Conservation (phyloP, 257 asterid genomes). For the Fraxinus pennsylvanica region DNA sequence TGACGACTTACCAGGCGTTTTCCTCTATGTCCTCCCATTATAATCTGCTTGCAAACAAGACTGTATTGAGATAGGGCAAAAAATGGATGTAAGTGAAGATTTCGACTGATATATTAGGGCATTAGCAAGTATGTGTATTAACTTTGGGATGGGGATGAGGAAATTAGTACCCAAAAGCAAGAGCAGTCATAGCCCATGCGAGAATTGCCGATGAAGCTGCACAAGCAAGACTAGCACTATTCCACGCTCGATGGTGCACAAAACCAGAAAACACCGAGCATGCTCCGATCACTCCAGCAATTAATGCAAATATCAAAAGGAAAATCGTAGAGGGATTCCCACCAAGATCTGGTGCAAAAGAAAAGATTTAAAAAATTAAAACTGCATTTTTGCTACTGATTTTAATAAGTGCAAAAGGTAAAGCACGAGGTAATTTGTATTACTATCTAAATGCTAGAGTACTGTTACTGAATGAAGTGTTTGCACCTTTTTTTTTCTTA, state of each 20-base stretch:
- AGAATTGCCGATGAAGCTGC: constrained; percentile 28
- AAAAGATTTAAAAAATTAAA: no score
- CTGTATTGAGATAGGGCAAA: constrained; percentile 35
- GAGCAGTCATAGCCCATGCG: constrained; percentile 51
- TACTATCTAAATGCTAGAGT: no score
- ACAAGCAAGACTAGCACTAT: constrained; percentile 43
- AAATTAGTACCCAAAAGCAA: constrained; percentile 62
- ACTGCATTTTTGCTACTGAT: not conserved
- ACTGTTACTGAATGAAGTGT: no score
- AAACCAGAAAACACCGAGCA: constrained; percentile 54
- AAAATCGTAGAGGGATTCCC: constrained; percentile 70
- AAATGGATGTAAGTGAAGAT: not conserved
- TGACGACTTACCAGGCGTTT: constrained; percentile 58
- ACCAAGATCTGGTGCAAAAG: constrained; percentile 39
- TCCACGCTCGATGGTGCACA: constrained; percentile 56
- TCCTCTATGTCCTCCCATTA: constrained; percentile 76
- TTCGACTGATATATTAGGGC: no score
- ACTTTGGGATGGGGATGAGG: not conserved
- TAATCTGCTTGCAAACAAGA: constrained; percentile 77
- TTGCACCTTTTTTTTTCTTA: no score
- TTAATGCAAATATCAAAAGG: constrained; percentile 56
- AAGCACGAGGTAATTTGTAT: no score
- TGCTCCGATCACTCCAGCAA: constrained; percentile 58
- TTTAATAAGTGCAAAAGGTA: not conserved
- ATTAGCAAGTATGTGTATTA: no score